These are phyloP conservation scores for Emergomyces africanus DNA, from an alignment of 2,329 filamentous ascomycete species.

Conservation along the genomic window DNA sequence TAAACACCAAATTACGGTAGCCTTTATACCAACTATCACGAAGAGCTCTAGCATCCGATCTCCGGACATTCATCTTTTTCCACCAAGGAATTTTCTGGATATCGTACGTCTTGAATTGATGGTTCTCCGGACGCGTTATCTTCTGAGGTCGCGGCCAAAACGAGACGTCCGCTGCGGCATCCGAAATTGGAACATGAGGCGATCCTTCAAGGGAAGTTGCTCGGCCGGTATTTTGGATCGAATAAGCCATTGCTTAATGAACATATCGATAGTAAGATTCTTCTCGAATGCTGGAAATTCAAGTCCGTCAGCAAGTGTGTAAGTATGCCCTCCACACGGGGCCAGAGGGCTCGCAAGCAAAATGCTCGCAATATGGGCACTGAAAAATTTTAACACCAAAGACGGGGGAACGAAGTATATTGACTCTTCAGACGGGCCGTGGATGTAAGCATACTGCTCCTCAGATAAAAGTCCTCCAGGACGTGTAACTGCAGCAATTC, in stretches of 20 bases:
- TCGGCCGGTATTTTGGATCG: constrained; percentile 12
- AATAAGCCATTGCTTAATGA: constrained; percentile 29
- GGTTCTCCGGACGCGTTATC: constrained; percentile 19
- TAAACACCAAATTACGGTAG: constrained; percentile 27
- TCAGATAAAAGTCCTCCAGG: constrained; percentile 3
- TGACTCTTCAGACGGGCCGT: constrained; percentile 6
- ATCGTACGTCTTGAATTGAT: constrained; percentile 21
- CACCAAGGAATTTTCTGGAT: constrained; percentile 32
- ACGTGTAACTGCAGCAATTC: background rate
- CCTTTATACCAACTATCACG: constrained; percentile 31
- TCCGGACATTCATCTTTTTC: constrained; percentile 23
- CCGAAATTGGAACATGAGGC: constrained; percentile 12
- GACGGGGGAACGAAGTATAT: constrained; percentile 4
- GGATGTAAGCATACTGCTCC: constrained; percentile 5
- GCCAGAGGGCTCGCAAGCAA: constrained; percentile 7
- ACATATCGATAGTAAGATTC: constrained; percentile 31
- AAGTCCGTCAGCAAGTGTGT: constrained; percentile 9
- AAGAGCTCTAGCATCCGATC: constrained; percentile 24
- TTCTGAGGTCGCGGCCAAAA: constrained; percentile 23
- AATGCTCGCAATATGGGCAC: constrained; percentile 4
- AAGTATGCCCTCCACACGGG: constrained; percentile 6
- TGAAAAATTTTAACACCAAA: constrained; percentile 6
- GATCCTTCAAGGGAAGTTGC: constrained; percentile 3
- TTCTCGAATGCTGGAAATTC: constrained; percentile 23
- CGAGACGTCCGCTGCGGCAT: constrained; percentile 22